Evolutionary conservation across 176 grass and related monocot species (phyloP).

Genomic region (Rhipidocladum racemiflorum): DNA sequence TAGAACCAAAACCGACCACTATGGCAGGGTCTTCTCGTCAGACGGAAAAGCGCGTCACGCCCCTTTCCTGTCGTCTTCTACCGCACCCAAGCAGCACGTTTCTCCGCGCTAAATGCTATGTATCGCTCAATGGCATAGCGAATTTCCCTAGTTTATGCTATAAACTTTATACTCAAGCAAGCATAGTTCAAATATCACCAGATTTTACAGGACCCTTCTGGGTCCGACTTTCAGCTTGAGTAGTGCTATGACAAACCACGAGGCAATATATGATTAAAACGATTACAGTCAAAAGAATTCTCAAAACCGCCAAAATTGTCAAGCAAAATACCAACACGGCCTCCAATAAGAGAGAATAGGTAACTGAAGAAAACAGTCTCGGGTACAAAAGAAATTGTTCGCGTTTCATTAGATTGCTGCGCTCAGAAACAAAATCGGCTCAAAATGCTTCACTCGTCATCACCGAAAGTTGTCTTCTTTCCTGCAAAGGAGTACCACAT

Average conservation of each 20-base stretch:
- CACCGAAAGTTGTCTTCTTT: constrained; percentile 59
- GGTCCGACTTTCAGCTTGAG: too few species aligned
- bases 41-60: too few species aligned
- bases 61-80: too few species aligned
- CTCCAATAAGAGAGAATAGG: neutral
- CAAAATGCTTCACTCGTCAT: constrained; percentile 26
- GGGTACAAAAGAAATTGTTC: neutral
- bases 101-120: too few species aligned
- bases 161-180: too few species aligned
- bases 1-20: too few species aligned
- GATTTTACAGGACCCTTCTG: too few species aligned
- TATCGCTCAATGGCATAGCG: too few species aligned
- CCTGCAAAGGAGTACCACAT: constrained; percentile 30
- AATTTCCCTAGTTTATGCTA: too few species aligned
- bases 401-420: neutral
- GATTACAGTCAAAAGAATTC: neutral
- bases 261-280: neutral
- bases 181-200: too few species aligned
- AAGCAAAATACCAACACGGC: neutral
- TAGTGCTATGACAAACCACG: neutral
- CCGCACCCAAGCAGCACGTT: too few species aligned
- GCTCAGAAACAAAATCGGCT: neutral
- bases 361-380: neutral
- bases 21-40: too few species aligned
- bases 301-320: neutral